Evolutionary conservation across 2,329 filamentous ascomycete genomes (phyloP).

Genomic region (Dactylellina haptotyla): DNA sequence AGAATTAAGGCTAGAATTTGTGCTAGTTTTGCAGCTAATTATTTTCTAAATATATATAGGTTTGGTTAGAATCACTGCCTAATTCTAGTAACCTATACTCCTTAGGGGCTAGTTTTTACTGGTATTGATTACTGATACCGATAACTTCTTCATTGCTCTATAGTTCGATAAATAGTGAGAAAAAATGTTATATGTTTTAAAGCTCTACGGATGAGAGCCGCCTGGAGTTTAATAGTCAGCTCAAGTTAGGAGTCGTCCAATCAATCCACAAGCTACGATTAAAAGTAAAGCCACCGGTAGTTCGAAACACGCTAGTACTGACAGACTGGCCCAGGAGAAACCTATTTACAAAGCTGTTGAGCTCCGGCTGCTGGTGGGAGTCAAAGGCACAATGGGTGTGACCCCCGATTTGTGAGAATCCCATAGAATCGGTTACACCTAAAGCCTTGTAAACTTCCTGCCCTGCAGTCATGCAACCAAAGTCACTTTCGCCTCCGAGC

Average conservation of each 20-base stretch:
- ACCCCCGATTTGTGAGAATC: slow-evolving; percentile 68
- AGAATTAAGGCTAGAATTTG: too few relatives aligned
- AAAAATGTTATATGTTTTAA: too few relatives aligned
- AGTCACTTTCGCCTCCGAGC: slow-evolving; percentile 69
- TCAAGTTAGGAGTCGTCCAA: slow-evolving; percentile 59
- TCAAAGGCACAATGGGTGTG: slow-evolving; percentile 70
- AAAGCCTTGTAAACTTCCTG: slow-evolving; percentile 68
- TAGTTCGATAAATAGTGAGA: too few relatives aligned
- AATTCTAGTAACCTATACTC: too few relatives aligned
- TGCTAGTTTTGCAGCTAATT: too few relatives aligned
- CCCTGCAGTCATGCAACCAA: slow-evolving; percentile 69
- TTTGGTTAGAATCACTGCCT: too few relatives aligned
- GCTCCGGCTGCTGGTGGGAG: slow-evolving; percentile 65
- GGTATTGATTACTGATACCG: too few relatives aligned
- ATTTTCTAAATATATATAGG: too few relatives aligned
- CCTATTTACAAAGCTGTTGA: slow-evolving; percentile 68
- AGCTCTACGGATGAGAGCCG: too few relatives aligned
- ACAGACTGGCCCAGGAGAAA: slow-evolving; percentile 64
- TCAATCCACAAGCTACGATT: slow-evolving; percentile 62
- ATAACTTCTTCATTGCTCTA: too few relatives aligned
- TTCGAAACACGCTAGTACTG: slow-evolving; percentile 57
- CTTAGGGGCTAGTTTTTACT: too few relatives aligned
- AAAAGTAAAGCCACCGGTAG: slow-evolving; percentile 59
- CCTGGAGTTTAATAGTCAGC: background rate
- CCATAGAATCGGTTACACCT: slow-evolving; percentile 68